A percentile compares a stretch with the other conserved stretches of the same genome.
phyloP scores from a whole-genome alignment of 805 yeast species.

The Candida parachauliodes region DNA sequence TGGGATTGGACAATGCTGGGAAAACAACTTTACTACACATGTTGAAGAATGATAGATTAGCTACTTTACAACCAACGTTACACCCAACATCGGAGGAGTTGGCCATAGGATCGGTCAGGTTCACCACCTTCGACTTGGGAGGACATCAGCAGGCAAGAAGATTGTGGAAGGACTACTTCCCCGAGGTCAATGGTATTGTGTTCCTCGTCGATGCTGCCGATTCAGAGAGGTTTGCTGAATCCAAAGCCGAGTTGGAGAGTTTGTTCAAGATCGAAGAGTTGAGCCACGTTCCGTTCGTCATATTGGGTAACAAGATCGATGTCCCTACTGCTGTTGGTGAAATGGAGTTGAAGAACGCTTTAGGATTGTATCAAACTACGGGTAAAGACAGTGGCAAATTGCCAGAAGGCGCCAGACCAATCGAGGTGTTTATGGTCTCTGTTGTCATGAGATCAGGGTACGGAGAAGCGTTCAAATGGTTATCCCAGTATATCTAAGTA shows the following conservation, averaged over 20 bases:
- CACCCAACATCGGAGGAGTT: constrained; percentile 99
- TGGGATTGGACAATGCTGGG: constrained; percentile 48
- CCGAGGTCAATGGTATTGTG: constrained; percentile 97
- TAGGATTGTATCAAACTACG: constrained; percentile 80
- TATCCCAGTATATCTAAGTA: constrained; percentile 90
- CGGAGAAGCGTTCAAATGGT: constrained; percentile 98
- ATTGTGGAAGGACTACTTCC: constrained; percentile 99
- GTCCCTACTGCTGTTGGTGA: constrained; percentile 92
- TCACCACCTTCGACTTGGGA: constrained; percentile 97
- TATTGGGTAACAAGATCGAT: constrained; percentile 96
- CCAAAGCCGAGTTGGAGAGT: constrained; percentile 91
- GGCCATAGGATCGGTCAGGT: constrained; percentile 92
- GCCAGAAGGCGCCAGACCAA: constrained; percentile 77
- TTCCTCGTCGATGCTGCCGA: constrained; percentile 97
- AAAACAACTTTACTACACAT: constrained; percentile 45
- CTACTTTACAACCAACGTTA: constrained; percentile 95
- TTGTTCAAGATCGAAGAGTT: constrained; percentile 91
- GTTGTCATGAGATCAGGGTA: constrained; percentile 99
- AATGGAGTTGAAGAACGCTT: constrained; percentile 85
- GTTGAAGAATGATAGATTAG: constrained; percentile 87
- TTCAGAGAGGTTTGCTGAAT: constrained; percentile 90
- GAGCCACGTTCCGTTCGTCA: constrained; percentile 81
- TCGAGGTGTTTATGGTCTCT: constrained; percentile 96
- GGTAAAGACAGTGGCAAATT: constrained; percentile 72
- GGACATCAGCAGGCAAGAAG: constrained; percentile 99